phyloP scores from a whole-genome alignment of 1,284 basidiomycete genomes.

The Coniferiporia weirii region DNA sequence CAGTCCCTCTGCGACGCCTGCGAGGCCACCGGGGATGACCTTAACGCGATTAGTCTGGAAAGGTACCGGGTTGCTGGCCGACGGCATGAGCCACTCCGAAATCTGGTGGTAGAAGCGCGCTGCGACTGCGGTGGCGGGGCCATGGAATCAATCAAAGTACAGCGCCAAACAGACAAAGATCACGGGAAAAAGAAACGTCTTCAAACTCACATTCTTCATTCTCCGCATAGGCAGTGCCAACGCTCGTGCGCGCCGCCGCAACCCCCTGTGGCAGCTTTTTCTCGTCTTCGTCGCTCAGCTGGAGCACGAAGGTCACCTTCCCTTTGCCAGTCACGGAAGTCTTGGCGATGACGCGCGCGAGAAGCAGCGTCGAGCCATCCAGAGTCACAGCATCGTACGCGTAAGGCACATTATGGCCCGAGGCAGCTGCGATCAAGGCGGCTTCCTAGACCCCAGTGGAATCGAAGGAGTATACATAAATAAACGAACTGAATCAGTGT shows the following conservation, averaged over 20 bases:
- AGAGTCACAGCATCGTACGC: conserved; percentile 8
- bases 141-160: neutral
- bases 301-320: conserved; percentile 10
- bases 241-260: neutral
- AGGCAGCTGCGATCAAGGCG: conserved; percentile 3
- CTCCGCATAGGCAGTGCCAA: conserved; percentile 8
- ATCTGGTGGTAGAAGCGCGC: conserved; percentile 14
- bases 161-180: neutral
- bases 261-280: conserved; percentile 11
- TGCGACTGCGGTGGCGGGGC: conserved; percentile 2
- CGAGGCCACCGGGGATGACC: conserved; percentile 25
- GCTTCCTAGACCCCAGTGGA: neutral
- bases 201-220: conserved; percentile 11
- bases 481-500: neutral
- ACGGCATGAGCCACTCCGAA: neutral
- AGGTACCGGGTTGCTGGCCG: conserved; percentile 2
- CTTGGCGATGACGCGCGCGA: conserved; percentile 10
- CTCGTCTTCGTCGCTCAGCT: conserved; percentile 6
- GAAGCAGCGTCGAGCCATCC: conserved; percentile 4
- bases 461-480: neutral
- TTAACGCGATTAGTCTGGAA: conserved; percentile 22
- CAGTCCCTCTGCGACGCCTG: conserved; percentile 27
- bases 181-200: neutral
- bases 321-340: conserved; percentile 10
- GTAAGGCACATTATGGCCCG: neutral